Evolutionary conservation across 176 grass and related monocot species (phyloP), one percentile per base, ranked within the genome.

Genomic region (Bolboschoenus planiculmis): DNA sequence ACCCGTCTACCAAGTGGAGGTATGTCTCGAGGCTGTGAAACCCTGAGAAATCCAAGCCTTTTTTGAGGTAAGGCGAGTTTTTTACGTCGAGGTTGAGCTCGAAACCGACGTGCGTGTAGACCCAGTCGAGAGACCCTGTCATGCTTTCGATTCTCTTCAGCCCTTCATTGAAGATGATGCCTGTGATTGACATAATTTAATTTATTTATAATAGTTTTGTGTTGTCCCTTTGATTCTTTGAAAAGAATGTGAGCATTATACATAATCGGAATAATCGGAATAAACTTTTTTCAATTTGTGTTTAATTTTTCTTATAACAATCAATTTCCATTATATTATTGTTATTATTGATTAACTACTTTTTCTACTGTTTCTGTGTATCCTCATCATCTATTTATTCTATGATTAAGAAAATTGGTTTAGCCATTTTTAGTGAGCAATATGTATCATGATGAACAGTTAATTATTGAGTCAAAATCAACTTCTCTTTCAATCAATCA

Each of bases 1-100:
- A 89, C 31, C 87, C 87, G 31, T 89, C 83, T 72, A 89, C 87
- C 78, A 89, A 60, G 83, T 89, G 87, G 27, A 89, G 46, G 67
- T 89, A 89, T 3, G 78, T 82, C 67, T 89, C 83, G 39, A 89
- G 64, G 87, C 56, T 82, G 39, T 85, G 87, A 80, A 82, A 89
- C 21, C 87, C 87, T 9, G 66, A 58, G 37, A 89, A 34, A 58
- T 89, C 83, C 16, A 89, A 7, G 23, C 50, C 56, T 31, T 75
- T 56, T 30, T 84, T 88, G 3, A 89, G 83, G 44, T 56, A 89
- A 14, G 87, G 87, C 2, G 87, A 85, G 16, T 78, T 46, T 30
- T 40, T 82, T 36, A 85, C 55, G 39, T 89, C 83, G 35, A 89
- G 77, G 23, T 36, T 56, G 35, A 89, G 83, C 43, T 89, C 87